phyloP scores from a whole-genome alignment of 148 eudicot genomes.

The Talinum fruticosum region DNA sequence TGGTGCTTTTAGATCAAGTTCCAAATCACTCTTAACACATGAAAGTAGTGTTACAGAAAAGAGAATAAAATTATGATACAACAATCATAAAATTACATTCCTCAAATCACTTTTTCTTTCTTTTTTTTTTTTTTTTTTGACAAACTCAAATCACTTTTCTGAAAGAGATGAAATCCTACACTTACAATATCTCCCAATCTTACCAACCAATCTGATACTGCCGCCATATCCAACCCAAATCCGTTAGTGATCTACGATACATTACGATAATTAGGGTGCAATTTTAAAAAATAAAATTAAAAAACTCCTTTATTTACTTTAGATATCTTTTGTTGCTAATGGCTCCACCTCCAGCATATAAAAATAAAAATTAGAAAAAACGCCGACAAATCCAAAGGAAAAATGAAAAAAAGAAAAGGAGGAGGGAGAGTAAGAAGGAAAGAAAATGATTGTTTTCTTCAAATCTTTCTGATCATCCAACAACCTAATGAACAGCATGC shows the following conservation, averaged over 20 bases:
- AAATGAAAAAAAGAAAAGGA: too few relatives aligned
- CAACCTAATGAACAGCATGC: background rate
- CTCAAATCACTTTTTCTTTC: background rate
- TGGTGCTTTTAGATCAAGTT: background rate
- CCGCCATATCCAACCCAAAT: background rate
- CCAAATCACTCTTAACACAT: background rate
- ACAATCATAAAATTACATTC: background rate
- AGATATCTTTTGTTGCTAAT: background rate
- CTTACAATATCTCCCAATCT: background rate
- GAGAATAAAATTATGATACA: background rate
- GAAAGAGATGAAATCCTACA: background rate
- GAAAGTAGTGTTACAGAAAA: background rate
- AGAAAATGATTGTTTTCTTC: background rate
- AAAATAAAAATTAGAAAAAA: background rate
- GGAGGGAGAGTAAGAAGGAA: too few relatives aligned
- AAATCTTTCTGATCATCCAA: background rate
- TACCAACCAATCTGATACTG: conserved; percentile 10
- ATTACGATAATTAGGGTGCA: background rate
- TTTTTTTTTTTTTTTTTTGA: too few relatives aligned
- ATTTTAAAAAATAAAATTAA: background rate
- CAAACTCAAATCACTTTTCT: background rate
- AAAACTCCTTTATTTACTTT: background rate
- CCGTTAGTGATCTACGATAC: background rate
- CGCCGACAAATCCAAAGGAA: conserved; percentile 16
- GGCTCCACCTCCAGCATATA: background rate